Evolutionary conservation across 2,329 filamentous ascomycete genomes (phyloP).

Genomic region (Coniella vitis): DNA sequence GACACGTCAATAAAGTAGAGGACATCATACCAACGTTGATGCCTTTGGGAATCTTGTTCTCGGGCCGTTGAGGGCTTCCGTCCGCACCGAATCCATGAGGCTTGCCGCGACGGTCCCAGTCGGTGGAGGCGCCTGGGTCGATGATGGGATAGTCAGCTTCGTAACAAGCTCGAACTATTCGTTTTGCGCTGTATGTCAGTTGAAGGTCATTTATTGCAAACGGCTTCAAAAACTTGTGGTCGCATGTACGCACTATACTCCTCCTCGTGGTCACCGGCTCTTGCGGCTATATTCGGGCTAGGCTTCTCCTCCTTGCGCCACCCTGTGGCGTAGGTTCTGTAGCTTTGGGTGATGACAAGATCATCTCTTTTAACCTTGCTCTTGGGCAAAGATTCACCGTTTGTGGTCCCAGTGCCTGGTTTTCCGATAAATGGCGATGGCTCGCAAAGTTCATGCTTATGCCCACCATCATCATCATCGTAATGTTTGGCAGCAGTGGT

Average conservation of each 20-base stretch:
- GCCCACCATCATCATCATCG: too few relatives aligned
- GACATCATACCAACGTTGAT: conserved; percentile 1
- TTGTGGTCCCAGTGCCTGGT: too few relatives aligned
- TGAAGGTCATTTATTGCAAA: not conserved
- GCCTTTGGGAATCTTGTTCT: not conserved
- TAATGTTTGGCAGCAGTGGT: too few relatives aligned
- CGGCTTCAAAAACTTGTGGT: too few relatives aligned
- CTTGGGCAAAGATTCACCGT: not conserved
- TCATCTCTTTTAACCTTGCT: not conserved
- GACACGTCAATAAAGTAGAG: not conserved
- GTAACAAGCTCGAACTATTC: not conserved
- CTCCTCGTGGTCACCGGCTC: not conserved
- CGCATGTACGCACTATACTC: not conserved
- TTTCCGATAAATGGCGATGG: too few relatives aligned
- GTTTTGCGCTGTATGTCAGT: not conserved
- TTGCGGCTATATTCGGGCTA: not conserved
- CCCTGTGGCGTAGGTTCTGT: not conserved
- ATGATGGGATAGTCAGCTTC: not conserved
- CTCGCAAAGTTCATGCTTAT: too few relatives aligned
- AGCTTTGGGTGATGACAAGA: not conserved
- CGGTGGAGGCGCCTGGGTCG: not conserved
- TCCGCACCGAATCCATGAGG: not conserved
- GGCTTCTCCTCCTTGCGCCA: not conserved
- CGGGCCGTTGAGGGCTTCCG: not conserved
- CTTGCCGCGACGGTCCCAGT: not conserved